A percentile compares a stretch with the other conserved stretches of the same genome.
These are phyloP conservation scores for Epichloe uncinata DNA, from an alignment of 2,329 filamentous ascomycete genomes.

Conservation along the genomic window DNA sequence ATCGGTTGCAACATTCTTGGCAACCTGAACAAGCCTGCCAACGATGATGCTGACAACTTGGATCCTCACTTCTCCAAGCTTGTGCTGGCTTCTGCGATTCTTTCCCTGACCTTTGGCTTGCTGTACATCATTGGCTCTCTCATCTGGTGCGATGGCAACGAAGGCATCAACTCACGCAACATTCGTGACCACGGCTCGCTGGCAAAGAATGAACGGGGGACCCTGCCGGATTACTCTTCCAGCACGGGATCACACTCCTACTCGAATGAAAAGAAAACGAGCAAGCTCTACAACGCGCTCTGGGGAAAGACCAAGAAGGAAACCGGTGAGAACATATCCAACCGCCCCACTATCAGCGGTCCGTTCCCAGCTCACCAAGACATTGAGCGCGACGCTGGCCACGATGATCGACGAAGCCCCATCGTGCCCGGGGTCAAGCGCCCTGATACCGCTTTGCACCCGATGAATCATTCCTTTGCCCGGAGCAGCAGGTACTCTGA, in stretches of 20 bases:
- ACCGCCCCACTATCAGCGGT: constrained; percentile 19
- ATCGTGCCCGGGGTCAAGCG: constrained; percentile 41
- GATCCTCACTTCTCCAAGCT: constrained; percentile 65
- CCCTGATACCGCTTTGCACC: constrained; percentile 45
- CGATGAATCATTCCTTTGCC: constrained; percentile 24
- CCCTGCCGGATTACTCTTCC: constrained; percentile 24
- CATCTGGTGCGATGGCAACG: constrained; percentile 58
- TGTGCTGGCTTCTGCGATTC: constrained; percentile 61
- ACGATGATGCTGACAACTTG: constrained; percentile 48
- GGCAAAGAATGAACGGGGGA: constrained; percentile 28
- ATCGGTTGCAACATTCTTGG: constrained; percentile 70
- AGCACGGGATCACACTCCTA: constrained; percentile 29
- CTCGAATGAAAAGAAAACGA: constrained; percentile 27
- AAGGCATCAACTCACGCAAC: constrained; percentile 64
- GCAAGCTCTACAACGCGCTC: constrained; percentile 20
- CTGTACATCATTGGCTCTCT: constrained; percentile 43
- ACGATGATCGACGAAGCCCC: constrained; percentile 32
- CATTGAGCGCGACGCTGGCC: constrained; percentile 21
- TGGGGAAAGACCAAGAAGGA: constrained; percentile 15
- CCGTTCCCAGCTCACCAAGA: constrained; percentile 21
- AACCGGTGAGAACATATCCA: constrained; percentile 13
- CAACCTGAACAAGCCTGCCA: constrained; percentile 62
- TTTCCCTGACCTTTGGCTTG: constrained; percentile 44
- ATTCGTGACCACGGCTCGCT: constrained; percentile 69
- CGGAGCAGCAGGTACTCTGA: constrained; percentile 32